Percentiles rank a stretch among this genome's conserved stretches.
Conservation (phyloP, 1,284 basidiomycete genomes). For the Ustilago cynodontis region DNA sequence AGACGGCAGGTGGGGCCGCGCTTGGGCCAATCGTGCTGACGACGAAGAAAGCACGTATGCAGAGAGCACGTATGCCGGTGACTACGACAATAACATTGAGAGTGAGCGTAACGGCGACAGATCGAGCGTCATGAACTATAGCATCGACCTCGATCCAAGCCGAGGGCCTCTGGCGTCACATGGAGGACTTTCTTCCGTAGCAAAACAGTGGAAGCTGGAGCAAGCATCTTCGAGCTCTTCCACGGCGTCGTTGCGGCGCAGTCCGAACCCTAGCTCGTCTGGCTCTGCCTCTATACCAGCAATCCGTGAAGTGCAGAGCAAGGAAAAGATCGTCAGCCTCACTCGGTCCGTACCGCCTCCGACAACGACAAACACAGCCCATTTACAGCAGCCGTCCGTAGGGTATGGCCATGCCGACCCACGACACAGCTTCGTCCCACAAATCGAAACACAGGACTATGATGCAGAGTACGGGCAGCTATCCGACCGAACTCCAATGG, state of each 20-base stretch:
- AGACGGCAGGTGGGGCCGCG: conserved; percentile 58
- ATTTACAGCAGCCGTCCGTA: conserved; percentile 9
- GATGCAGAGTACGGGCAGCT: conserved; percentile 10
- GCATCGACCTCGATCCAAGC: conserved; percentile 25
- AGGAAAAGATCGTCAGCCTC: conserved; percentile 57
- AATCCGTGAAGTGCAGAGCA: conserved; percentile 36
- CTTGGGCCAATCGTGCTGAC: conserved; percentile 56
- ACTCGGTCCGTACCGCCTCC: conserved; percentile 38
- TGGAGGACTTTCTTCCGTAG: conserved; percentile 31
- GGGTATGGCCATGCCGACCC: conserved; percentile 9
- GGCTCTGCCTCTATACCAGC: conserved; percentile 16
- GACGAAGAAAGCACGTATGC: conserved; percentile 60
- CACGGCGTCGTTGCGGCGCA: background rate
- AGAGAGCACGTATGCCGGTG: conserved; percentile 39
- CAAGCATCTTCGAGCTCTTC: conserved; percentile 11
- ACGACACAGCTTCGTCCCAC: conserved; percentile 41
- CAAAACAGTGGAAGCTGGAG: conserved; percentile 39
- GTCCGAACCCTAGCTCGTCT: background rate
- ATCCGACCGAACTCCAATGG: conserved; percentile 37
- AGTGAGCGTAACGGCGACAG: background rate
- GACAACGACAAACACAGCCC: background rate
- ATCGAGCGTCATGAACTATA: conserved; percentile 6
- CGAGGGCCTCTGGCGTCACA: conserved; percentile 11
- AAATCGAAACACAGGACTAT: conserved; percentile 33
- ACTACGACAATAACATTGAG: conserved; percentile 20